Percentiles rank a stretch among this genome's conserved stretches.
phyloP scores from a whole-genome alignment of 495 filamentous ascomycete species.

The Aspergillus cristatus region DNA sequence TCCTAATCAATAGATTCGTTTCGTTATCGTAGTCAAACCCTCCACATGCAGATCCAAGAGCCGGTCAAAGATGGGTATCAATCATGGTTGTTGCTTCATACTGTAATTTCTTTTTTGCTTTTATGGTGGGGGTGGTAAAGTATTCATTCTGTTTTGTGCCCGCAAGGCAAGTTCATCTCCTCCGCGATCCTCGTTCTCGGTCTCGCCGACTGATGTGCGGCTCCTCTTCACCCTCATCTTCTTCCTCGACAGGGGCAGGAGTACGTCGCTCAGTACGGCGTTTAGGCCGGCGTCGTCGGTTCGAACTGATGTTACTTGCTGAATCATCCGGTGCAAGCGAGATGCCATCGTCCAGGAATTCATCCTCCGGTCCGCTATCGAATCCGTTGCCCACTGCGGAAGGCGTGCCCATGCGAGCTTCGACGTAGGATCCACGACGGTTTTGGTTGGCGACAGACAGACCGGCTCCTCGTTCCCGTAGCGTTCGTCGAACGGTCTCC shows the following conservation, averaged over 20 bases:
- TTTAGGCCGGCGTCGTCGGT: conserved; percentile 60
- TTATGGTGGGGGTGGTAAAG: too few species aligned
- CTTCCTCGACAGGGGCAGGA: conserved; percentile 78
- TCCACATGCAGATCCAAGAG: not conserved
- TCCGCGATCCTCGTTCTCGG: conserved; percentile 13
- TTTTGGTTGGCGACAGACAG: conserved; percentile 69
- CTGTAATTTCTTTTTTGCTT: not conserved
- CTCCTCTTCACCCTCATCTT: conserved; percentile 50
- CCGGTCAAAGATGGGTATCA: not conserved
- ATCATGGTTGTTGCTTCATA: not conserved
- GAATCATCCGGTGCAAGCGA: conserved; percentile 65
- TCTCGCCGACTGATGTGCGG: conserved; percentile 22
- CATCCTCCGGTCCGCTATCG: conserved; percentile 52
- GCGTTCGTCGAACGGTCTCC: conserved; percentile 65
- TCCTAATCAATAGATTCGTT: conserved; percentile 1
- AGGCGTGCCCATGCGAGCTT: conserved; percentile 50
- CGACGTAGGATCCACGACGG: conserved; percentile 46
- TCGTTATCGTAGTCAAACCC: not conserved
- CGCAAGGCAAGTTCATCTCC: conserved; percentile 12
- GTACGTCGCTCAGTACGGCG: conserved; percentile 64
- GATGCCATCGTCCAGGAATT: conserved; percentile 46
- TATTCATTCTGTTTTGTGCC: too few species aligned
- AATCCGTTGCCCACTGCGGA: conserved; percentile 32
- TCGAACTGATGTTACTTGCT: conserved; percentile 82
- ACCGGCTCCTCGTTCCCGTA: conserved; percentile 72